Percentiles rank a stretch among this genome's conserved stretches.
phyloP scores from a whole-genome alignment of 1,139 yeast species.

The Suhomyces chickasaworum region DNA sequence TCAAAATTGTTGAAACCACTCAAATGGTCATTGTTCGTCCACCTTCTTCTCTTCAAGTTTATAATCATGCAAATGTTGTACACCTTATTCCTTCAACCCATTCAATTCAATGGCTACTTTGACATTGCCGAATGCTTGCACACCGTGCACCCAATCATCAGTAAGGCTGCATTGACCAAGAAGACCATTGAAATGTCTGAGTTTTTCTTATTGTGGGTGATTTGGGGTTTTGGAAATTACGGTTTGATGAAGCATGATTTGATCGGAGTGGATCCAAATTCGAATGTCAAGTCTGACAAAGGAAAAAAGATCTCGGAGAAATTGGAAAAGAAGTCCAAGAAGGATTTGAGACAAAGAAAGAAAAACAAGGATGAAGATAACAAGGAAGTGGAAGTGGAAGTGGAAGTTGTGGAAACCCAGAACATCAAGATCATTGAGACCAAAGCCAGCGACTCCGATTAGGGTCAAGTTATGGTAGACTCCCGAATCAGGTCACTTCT shows the following conservation, averaged over 20 bases:
- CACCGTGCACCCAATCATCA: slow-evolving; percentile 9
- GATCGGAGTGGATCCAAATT: neutral
- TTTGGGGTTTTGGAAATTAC: slow-evolving; percentile 15
- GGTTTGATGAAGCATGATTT: slow-evolving; percentile 10
- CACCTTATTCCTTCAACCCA: slow-evolving; percentile 8
- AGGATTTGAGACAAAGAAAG: neutral
- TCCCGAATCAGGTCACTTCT: no score
- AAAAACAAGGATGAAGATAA: neutral
- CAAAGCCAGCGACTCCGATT: neutral
- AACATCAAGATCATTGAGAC: neutral
- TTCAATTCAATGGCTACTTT: slow-evolving; percentile 15
- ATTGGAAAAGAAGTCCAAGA: neutral
- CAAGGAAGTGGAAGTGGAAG: no score
- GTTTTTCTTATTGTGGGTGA: slow-evolving; percentile 16
- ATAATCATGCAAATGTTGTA: slow-evolving; percentile 11
- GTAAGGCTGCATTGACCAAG: slow-evolving; percentile 4
- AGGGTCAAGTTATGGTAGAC: no score
- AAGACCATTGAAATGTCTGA: slow-evolving; percentile 11
- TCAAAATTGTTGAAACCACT: slow-evolving; percentile 11
- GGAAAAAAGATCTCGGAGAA: neutral
- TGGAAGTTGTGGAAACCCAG: neutral
- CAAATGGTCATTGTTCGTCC: slow-evolving; percentile 14
- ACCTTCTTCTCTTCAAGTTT: slow-evolving; percentile 15
- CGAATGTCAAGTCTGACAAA: neutral
- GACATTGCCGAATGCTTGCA: slow-evolving; percentile 18